Evolutionary conservation across 768 basidiomycete genomes (phyloP).

Genomic region (Kwoniella mangroviensis): DNA sequence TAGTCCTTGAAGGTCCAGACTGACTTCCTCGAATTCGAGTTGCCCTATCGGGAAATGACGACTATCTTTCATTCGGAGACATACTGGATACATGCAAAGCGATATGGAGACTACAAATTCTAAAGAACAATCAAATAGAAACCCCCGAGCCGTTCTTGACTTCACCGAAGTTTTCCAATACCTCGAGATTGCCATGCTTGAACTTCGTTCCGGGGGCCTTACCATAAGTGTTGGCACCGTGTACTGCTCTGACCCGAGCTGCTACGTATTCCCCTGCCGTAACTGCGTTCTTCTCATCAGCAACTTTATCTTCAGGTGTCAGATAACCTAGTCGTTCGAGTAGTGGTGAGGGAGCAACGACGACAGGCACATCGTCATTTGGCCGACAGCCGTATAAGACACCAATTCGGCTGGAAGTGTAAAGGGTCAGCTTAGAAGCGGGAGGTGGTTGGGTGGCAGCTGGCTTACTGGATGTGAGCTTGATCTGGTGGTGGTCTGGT

Average conservation of each 20-base stretch:
- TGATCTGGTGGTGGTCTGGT: constrained; percentile 38
- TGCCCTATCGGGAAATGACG: too few relatives aligned
- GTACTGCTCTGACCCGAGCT: constrained; percentile 38
- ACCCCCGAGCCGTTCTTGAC: constrained; percentile 8
- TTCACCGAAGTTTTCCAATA: constrained; percentile 35
- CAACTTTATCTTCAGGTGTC: constrained; percentile 21
- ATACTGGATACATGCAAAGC: background rate
- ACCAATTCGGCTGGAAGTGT: constrained; percentile 27
- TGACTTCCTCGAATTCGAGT: too few relatives aligned
- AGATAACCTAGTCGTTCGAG: constrained; percentile 27
- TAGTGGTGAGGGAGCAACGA: constrained; percentile 33
- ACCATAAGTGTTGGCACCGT: constrained; percentile 28
- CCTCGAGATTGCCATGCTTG: constrained; percentile 35
- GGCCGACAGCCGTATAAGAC: constrained; percentile 41
- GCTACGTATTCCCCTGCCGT: constrained; percentile 38
- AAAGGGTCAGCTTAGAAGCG: background rate
- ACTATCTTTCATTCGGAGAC: background rate
- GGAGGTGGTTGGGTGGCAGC: background rate
- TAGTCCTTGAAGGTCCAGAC: too few relatives aligned
- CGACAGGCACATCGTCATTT: constrained; percentile 35
- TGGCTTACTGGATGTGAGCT: constrained; percentile 36
- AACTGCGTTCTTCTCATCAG: constrained; percentile 10
- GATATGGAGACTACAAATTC: background rate
- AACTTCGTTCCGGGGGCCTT: constrained; percentile 37
- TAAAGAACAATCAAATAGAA: constrained; percentile 2